Evolutionary conservation across 148 eudicot genomes (phyloP).

Genomic region (Rhododendron ferrugineum): DNA sequence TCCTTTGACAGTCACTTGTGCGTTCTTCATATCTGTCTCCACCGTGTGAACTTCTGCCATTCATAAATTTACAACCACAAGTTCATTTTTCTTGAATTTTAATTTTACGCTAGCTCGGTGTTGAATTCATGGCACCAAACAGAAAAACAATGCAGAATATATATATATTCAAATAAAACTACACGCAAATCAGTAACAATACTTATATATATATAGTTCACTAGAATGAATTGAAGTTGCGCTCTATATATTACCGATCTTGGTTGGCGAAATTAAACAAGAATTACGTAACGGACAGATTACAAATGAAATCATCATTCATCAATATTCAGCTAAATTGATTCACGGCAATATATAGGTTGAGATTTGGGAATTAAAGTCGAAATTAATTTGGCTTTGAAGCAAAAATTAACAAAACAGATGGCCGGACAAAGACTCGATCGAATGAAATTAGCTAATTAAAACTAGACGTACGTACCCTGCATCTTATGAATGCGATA

Average conservation of each 20-base stretch:
- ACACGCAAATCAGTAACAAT: neutral
- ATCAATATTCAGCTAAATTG: too few species aligned
- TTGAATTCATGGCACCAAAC: neutral
- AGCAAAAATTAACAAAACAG: neutral
- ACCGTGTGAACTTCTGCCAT: slow-evolving; percentile 42
- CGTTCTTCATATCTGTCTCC: slow-evolving; percentile 31
- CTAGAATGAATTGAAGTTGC: neutral
- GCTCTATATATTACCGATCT: too few species aligned
- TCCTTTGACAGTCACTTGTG: slow-evolving; percentile 45
- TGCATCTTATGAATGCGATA: slow-evolving; percentile 40
- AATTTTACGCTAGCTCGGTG: neutral
- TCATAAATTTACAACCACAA: neutral
- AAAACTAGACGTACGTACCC: slow-evolving; percentile 24
- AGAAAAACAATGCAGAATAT: neutral
- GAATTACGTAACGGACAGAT: too few species aligned
- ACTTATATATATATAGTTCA: neutral
- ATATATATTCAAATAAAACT: neutral
- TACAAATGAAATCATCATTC: too few species aligned
- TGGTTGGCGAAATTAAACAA: too few species aligned
- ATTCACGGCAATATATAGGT: neutral
- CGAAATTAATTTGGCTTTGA: neutral
- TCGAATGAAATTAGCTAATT: neutral
- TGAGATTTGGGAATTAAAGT: neutral
- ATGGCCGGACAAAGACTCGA: too few species aligned
- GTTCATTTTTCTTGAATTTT: neutral